These are phyloP conservation scores for Herpotrichia juniperi DNA, from an alignment of 2,329 filamentous ascomycete genomes.

Conservation along the genomic window DNA sequence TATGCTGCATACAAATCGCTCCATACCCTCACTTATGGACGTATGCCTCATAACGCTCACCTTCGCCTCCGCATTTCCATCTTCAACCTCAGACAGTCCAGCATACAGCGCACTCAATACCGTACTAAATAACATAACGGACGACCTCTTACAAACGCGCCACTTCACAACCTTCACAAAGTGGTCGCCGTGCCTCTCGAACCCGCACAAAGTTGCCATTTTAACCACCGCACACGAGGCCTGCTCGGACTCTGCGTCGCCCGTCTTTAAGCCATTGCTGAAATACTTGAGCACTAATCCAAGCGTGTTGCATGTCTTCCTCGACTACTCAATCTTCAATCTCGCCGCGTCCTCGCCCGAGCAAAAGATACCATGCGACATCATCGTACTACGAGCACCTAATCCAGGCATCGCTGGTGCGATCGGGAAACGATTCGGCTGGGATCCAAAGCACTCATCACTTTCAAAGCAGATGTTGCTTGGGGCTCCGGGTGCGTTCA, in stretches of 20 bases:
- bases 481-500: conserved; percentile 24
- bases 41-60: conserved; percentile 30
- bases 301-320: conserved; percentile 28
- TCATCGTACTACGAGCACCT: conserved; percentile 27
- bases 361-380: conserved; percentile 27
- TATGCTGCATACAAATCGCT: conserved; percentile 13
- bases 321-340: conserved; percentile 28
- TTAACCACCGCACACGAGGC: conserved; percentile 30
- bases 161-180: conserved; percentile 32
- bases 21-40: conserved; percentile 23
- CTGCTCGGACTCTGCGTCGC: conserved; percentile 17
- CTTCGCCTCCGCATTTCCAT: conserved; percentile 20
- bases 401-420: conserved; percentile 27
- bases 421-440: conserved; percentile 37
- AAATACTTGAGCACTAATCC: conserved; percentile 19
- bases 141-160: conserved; percentile 25
- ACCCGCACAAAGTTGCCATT: conserved; percentile 24
- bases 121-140: conserved; percentile 34
- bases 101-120: conserved; percentile 24
- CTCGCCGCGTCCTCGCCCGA: conserved; percentile 26
- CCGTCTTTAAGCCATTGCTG: conserved; percentile 27
- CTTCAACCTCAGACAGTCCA: conserved; percentile 10
- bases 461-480: conserved; percentile 23
- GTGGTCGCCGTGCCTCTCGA: conserved; percentile 31
- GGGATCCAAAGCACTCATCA: conserved; percentile 34